Evolutionary conservation across 306 rosid species (phyloP).

Genomic region (Cyamopsis tetragonoloba): DNA sequence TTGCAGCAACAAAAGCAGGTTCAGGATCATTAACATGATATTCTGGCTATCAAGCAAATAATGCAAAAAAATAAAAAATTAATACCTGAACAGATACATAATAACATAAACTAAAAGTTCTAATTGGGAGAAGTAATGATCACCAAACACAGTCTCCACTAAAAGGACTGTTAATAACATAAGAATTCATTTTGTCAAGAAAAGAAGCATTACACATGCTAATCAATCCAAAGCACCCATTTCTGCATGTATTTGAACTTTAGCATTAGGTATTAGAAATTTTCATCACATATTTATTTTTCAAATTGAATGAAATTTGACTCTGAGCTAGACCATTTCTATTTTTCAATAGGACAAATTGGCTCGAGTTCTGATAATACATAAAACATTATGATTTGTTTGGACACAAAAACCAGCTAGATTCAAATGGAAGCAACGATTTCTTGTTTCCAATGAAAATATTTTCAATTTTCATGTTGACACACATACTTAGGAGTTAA

Average conservation of each 20-base stretch:
- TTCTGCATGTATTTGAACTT: not conserved
- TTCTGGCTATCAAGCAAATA: slow-evolving; percentile 72
- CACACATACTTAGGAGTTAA: too few relatives aligned
- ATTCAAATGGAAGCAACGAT: too few relatives aligned
- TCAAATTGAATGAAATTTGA: not conserved
- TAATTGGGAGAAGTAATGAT: not conserved
- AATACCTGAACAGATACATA: slow-evolving; percentile 13
- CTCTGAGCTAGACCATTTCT: too few relatives aligned
- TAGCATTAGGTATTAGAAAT: too few relatives aligned
- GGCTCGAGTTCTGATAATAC: too few relatives aligned
- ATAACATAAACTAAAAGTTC: not conserved
- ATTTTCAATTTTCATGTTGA: too few relatives aligned
- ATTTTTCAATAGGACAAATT: too few relatives aligned
- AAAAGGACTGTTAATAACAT: not conserved
- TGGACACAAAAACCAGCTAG: too few relatives aligned
- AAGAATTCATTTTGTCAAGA: not conserved
- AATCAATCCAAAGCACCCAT: not conserved
- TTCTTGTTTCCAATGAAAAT: too few relatives aligned
- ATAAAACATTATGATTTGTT: too few relatives aligned
- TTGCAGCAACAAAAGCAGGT: slow-evolving; percentile 76
- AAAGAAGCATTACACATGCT: not conserved
- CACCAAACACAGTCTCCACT: not conserved
- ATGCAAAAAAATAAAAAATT: slow-evolving; percentile 35
- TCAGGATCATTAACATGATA: slow-evolving; percentile 47
- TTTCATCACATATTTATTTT: not conserved